phyloP scores from a whole-genome alignment of 1,139 yeast species.

The Kazachstania sp. region DNA sequence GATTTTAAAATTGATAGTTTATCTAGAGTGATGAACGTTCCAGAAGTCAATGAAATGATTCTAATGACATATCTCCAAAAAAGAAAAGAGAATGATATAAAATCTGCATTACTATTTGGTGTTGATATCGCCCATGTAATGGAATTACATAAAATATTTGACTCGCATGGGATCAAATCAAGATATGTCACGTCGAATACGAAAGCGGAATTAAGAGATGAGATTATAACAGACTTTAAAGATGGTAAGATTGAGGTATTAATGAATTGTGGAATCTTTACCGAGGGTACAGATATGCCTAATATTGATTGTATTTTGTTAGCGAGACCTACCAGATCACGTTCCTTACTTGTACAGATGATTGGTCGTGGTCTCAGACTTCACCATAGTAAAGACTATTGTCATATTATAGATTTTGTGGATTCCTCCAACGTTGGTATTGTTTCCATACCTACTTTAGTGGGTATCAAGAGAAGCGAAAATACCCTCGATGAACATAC shows the following conservation, averaged over 20 bases:
- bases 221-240: slow-evolving; percentile 50
- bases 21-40: slow-evolving; percentile 48
- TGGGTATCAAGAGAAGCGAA: slow-evolving; percentile 36
- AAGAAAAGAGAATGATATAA: slow-evolving; percentile 32
- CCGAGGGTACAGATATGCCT: slow-evolving; percentile 95
- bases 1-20: slow-evolving; percentile 52
- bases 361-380: slow-evolving; percentile 80
- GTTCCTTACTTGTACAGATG: slow-evolving; percentile 73
- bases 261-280: slow-evolving; percentile 82
- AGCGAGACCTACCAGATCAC: slow-evolving; percentile 75
- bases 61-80: slow-evolving; percentile 46
- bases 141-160: slow-evolving; percentile 47
- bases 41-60: slow-evolving; percentile 46
- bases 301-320: slow-evolving; percentile 73
- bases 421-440: slow-evolving; percentile 53
- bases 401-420: slow-evolving; percentile 74
- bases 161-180: slow-evolving; percentile 55
- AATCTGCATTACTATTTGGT: slow-evolving; percentile 70
- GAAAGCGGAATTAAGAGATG: slow-evolving; percentile 41
- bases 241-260: slow-evolving; percentile 59
- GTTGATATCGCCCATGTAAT: slow-evolving; percentile 64
- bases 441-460: slow-evolving; percentile 52
- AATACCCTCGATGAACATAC: slow-evolving; percentile 34
- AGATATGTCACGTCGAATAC: slow-evolving; percentile 69
- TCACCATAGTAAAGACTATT: slow-evolving; percentile 50